Evolutionary conservation across 805 yeast species (phyloP), one percentile per base, ranked within the genome.

Genomic region (Nakazawaea populi): DNA sequence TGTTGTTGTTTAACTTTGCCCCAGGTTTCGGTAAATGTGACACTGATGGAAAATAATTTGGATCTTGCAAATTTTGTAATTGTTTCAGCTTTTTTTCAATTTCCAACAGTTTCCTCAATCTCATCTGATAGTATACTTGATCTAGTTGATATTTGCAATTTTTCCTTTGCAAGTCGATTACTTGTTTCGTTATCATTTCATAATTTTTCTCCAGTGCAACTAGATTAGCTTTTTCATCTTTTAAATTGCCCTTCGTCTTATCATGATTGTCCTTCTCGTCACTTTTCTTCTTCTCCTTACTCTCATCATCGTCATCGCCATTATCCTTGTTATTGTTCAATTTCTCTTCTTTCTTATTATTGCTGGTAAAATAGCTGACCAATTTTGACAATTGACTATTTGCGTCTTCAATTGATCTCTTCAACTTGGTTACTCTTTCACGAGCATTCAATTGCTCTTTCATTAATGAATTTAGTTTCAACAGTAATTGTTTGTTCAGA

Each of bases 141-240:
- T 75, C 71, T 46, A 79, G 62, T 37, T 59, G 64, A 57, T 65
- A 78, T 37, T 66, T 61, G 50, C 66, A 71, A 57, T 74, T 73
- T 47, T 59, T 56, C 27, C 57, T 59, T 14, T 61, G 59, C 28
- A 74, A 65, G 4, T 54, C 34, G 2, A 44, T 36, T 14, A 56
- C 14, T 30, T 49, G 49, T 7, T 12, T 49, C n/a, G 56, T 51
- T 6, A 62, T 29, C 4, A 56, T 61, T 2, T 55, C 54, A 9
- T 67, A 50, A 34, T 61, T 54, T 12, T 57, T 55, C 18, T 54
- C 42, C 31, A 54, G 18, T 24, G 52, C 50, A 2, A 48, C 45
- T 14, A 53, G 47, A 30, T 50, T 42, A 2, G 39, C 37, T 32
- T 49, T 50, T 14, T 54, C 53, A 28, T 55, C 35, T 9, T 32